Evolutionary conservation across 148 eudicot genomes (phyloP), one percentile per base, ranked within the genome.

Genomic region (Oxyria digyna): DNA sequence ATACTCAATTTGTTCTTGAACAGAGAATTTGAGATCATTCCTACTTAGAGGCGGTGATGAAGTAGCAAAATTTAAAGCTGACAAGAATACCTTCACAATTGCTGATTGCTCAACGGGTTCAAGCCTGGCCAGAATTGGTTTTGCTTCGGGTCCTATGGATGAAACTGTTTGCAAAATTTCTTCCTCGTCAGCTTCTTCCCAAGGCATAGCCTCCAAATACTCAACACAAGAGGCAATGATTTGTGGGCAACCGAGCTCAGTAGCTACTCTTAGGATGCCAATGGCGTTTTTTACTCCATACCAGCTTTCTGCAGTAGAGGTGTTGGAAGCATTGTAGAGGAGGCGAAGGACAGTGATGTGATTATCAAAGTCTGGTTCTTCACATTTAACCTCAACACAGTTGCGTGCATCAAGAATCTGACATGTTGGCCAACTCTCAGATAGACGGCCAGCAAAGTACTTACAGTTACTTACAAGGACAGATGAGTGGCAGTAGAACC

Each of bases 171-270:
- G 81, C 48, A 93, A 42, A 40, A 93, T 90, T 71, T 89, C 92
- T 70, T 93, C 98, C 78, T 93, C 97, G 69, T 90, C 97, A 0
- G 84, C 70, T 67, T 94, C 98, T 75, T 90, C 97, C 97, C 98
- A 90, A 41, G 91, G 97, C 52, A 88, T 82, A 23, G 97, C 91
- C 78, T 94, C 98, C 83, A 94, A 55, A 76, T 83, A 93, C 67
- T 76, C 86, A 17, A 86, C 95, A 72, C 91, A 86, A 63, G 84
- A 68, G 43, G 95, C 71, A 40, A 85, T 71, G 37, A 90, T 83
- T 67, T 73, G 69, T 31, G 92, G 95, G 84, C 92, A 87, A 29
- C 86, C 87, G 8, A 94, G 87, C 57, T 80, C 82, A 54, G 76
- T 72, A 27, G 96, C 97, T 6, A 81, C 98, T 31, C 78, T 81